phyloP scores from a whole-genome alignment of 1,139 yeast species.

The Suhomyces wounanorum region DNA sequence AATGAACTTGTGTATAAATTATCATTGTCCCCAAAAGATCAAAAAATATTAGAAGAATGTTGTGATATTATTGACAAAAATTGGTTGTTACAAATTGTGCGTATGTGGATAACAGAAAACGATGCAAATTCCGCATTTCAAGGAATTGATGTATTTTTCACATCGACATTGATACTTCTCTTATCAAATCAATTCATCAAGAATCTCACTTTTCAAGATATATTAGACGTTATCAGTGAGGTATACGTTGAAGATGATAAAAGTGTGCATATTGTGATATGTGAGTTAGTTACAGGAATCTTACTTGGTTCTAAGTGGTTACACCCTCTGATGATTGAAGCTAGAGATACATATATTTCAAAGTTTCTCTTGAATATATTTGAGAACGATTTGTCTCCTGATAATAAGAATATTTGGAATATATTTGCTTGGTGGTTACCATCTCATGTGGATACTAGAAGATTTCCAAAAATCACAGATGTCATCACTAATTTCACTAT shows the following conservation, averaged over 20 bases:
- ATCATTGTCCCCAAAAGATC: constrained; percentile 40
- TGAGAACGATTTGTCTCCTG: constrained; percentile 69
- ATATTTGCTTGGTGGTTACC: constrained; percentile 78
- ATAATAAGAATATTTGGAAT: constrained; percentile 75
- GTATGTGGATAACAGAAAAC: constrained; percentile 62
- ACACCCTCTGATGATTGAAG: constrained; percentile 22
- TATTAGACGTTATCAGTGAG: constrained; percentile 52
- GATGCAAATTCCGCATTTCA: constrained; percentile 65
- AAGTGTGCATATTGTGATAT: constrained; percentile 60
- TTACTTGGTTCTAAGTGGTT: constrained; percentile 50
- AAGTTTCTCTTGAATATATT: constrained; percentile 50
- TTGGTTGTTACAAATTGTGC: constrained; percentile 60
- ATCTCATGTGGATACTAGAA: constrained; percentile 62
- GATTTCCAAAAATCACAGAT: constrained; percentile 57
- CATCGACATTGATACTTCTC: constrained; percentile 48
- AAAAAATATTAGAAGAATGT: constrained; percentile 42
- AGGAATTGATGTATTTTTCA: constrained; percentile 58
- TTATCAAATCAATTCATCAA: constrained; percentile 44
- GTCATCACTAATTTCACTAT: constrained; percentile 52
- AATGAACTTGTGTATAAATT: constrained; percentile 27
- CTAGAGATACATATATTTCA: constrained; percentile 51
- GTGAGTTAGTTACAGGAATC: constrained; percentile 64
- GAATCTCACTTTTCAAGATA: constrained; percentile 41
- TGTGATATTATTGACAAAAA: constrained; percentile 51
- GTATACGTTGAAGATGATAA: constrained; percentile 63